Evolutionary conservation across 2,329 filamentous ascomycete species (phyloP), one percentile per base, ranked within the genome.

Genomic region (Sporothrix humicola): DNA sequence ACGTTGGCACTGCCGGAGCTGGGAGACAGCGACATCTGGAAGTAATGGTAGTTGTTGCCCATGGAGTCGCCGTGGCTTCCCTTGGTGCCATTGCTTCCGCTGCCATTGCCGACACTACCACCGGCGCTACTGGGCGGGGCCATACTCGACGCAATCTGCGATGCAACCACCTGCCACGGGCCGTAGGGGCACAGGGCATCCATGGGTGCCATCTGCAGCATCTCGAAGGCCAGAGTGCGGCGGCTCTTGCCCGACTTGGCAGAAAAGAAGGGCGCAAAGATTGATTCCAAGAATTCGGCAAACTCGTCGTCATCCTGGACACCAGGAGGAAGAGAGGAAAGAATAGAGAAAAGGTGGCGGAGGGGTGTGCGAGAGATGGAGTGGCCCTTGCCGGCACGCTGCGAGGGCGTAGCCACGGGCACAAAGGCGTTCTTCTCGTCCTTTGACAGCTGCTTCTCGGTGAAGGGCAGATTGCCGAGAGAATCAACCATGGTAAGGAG

Each of bases 341-440:
- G 83, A 48, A 92, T 84, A 0, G 87, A 84, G 72, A 93, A 87
- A 2, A 94, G 84, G 76, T 93, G 89, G 52, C 91, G 85, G 2
- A 95, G 81, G 9, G 92, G 89, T 0, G 88, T 88, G 72, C 87
- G 87, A 1, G 87, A 82, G 7, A 85, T 79, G 0, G 84, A 85
- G 1, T 84, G 83, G 7, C 84, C 80, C 75, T 88, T 90, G 48
- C 85, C 84, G 68, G 82, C 81, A 68, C 89, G 86, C 77, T 90
- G 87, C 0, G 91, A 91, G n/a, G 92, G 90, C 2, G 91, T 92
- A 1, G 88, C 84, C 13, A 89, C 85, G 1, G 89, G 88, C 73
- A 91, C 84, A 74, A 93, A 91, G 0, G 65, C 52, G 74, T 90
- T 87, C 54, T 87, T 79, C 15, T 83, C 81, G 48, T 83, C 84